phyloP scores from a whole-genome alignment of 768 basidiomycete species.

The Boletus insuetus region DNA sequence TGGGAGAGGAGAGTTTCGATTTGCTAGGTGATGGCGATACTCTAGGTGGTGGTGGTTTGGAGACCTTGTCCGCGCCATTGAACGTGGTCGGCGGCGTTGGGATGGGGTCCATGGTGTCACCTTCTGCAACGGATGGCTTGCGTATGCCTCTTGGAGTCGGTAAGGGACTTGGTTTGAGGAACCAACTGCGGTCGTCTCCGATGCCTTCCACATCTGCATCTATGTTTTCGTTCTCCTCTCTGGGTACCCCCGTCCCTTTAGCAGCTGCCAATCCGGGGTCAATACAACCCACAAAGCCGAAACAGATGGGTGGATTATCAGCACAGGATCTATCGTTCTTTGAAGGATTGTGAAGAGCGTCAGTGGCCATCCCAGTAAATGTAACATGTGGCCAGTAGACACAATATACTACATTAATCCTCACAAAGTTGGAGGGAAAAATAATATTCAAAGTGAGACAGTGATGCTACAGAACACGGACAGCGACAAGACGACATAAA shows the following conservation, averaged over 20 bases:
- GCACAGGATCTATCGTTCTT: constrained; percentile 89
- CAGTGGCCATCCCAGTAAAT: background rate
- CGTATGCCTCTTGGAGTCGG: constrained; percentile 3
- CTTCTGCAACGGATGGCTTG: background rate
- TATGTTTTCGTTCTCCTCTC: constrained; percentile 16
- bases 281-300: constrained; percentile 18
- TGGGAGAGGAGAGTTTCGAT: constrained; percentile 10
- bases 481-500: no score
- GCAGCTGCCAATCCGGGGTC: constrained; percentile 7
- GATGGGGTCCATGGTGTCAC: background rate
- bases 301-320: constrained; percentile 56
- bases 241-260: constrained; percentile 4
- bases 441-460: background rate
- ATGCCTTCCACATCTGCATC: constrained; percentile 17
- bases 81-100: background rate
- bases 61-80: background rate
- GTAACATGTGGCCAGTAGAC: background rate
- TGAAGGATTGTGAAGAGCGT: constrained; percentile 55
- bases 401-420: background rate
- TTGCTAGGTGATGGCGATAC: constrained; percentile 15
- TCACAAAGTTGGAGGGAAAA: background rate
- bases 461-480: background rate
- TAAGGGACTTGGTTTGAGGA: constrained; percentile 1
- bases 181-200: constrained; percentile 20
- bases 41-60: background rate